phyloP scores from a whole-genome alignment of 108 stramenopile species.

The Tribonema minus region DNA sequence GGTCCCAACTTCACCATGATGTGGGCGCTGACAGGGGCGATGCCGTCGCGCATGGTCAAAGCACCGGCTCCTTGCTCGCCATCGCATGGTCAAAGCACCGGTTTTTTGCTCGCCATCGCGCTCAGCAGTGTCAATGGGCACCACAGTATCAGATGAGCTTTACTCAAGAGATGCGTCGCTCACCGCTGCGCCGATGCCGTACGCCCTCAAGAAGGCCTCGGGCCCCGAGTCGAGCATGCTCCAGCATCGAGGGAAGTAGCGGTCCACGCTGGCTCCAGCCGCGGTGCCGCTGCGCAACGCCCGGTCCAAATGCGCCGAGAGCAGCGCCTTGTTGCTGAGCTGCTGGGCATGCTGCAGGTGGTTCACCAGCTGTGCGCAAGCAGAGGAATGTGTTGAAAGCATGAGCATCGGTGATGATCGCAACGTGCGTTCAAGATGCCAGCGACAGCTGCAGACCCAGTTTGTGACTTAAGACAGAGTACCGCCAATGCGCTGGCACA shows the following conservation, averaged over 20 bases:
- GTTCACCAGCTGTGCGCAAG: conserved; percentile 7
- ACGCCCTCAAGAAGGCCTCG: too few species aligned
- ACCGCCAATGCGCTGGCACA: neutral
- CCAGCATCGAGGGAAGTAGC: neutral
- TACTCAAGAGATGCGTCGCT: neutral
- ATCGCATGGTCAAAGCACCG: neutral
- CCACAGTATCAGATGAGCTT: neutral
- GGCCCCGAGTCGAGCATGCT: too few species aligned
- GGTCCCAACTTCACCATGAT: too few species aligned
- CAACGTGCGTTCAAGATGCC: neutral
- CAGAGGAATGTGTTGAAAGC: neutral
- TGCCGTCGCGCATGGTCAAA: neutral
- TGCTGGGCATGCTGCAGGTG: conserved; percentile 25
- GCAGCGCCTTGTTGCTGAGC: conserved; percentile 38
- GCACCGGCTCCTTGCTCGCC: neutral
- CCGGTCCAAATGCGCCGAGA: conserved; percentile 19
- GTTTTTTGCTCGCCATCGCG: neutral
- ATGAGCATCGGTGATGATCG: too few species aligned
- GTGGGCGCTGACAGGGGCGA: too few species aligned
- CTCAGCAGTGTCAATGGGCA: neutral
- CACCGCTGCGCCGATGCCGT: neutral
- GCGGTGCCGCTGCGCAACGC: neutral
- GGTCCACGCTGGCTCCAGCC: neutral
- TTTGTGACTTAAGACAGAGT: neutral
- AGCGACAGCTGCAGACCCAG: neutral